phyloP scores from a whole-genome alignment of 2,329 filamentous ascomycete species.

The Cladosporium cucumerinum region DNA sequence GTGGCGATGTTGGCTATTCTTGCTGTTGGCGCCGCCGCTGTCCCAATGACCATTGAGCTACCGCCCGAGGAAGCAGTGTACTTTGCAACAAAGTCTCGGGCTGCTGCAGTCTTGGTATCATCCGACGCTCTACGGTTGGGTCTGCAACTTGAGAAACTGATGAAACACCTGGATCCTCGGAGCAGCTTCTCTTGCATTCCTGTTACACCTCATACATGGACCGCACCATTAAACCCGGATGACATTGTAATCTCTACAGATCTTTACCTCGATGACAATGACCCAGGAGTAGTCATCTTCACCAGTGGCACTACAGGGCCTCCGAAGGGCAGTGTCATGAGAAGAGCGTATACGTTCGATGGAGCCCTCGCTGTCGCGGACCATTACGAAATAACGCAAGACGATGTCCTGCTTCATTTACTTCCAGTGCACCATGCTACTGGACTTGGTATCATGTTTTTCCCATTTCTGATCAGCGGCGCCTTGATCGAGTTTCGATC shows the following conservation, averaged over 20 bases:
- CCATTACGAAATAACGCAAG: conserved; percentile 36
- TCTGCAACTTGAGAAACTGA: conserved; percentile 29
- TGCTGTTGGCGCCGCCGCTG: conserved; percentile 46
- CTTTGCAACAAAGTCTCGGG: conserved; percentile 41
- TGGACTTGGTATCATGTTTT: conserved; percentile 50
- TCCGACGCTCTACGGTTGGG: conserved; percentile 33
- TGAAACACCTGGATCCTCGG: conserved; percentile 26
- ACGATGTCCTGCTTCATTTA: conserved; percentile 49
- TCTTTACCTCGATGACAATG: conserved; percentile 40
- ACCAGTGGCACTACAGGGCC: conserved; percentile 79
- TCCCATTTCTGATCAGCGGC: conserved; percentile 46
- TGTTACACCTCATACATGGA: conserved; percentile 36
- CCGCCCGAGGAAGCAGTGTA: conserved; percentile 46
- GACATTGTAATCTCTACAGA: conserved; percentile 43
- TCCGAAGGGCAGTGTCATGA: conserved; percentile 64
- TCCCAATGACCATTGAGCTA: conserved; percentile 44
- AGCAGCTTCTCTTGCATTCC: conserved; percentile 37
- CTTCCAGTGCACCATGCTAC: conserved; percentile 52
- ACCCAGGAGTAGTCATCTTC: conserved; percentile 52
- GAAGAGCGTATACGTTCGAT: conserved; percentile 40
- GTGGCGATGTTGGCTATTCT: conserved; percentile 49
- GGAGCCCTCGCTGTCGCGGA: conserved; percentile 40
- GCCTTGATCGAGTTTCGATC: conserved; percentile 48
- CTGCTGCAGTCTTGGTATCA: conserved; percentile 40
- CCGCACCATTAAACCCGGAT: conserved; percentile 28